Evolutionary conservation across 768 basidiomycete genomes (phyloP), one percentile per base, ranked within the genome.

Genomic region (Xerocomellus chrysenteron): DNA sequence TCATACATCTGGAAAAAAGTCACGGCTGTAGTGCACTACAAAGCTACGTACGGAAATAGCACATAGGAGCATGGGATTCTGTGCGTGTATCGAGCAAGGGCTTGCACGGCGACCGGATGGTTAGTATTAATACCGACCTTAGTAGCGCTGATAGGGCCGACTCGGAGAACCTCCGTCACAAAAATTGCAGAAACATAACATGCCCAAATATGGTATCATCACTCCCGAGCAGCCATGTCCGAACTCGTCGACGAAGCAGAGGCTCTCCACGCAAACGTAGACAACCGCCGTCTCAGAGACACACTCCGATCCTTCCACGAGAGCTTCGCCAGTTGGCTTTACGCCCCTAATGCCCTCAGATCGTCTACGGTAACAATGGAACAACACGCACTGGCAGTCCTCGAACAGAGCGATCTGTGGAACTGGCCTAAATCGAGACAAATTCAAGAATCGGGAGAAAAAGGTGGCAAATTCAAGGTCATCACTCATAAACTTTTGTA

Each of bases 191-290:
- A n/a, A n/a, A n/a, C n/a, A n/a, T n/a, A n/a, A n/a, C n/a, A n/a
- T n/a, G n/a, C n/a, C n/a, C n/a, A n/a, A n/a, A n/a, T n/a, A n/a
- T n/a, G n/a, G n/a, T n/a, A n/a, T n/a, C n/a, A n/a, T n/a, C n/a
- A n/a, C n/a, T n/a, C n/a, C n/a, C n/a, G n/a, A n/a, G n/a, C n/a
- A n/a, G n/a, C n/a, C 24, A 80, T 98, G 72, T 75, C 86, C 2
- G 94, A 95, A 66, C 85, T 98, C 53, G 78, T 88, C 17, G 94
- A 98, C 74, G 94, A 98, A 75, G 84, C 86, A 2, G 92, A 94
- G 50, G 77, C 84, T 0, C 78, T 97, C 13, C 86, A 90, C 49
- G 75, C 82, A 10, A 94, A 94, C 70, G 73, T 91, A 11, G 83
- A 88, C 59, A 81, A 80, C 21, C 79, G 82, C 58, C 76, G 78